Percentiles rank a stretch among this genome's conserved stretches.
phyloP scores from a whole-genome alignment of 345 rosid genomes.

The Abelmoschus esculentus region DNA sequence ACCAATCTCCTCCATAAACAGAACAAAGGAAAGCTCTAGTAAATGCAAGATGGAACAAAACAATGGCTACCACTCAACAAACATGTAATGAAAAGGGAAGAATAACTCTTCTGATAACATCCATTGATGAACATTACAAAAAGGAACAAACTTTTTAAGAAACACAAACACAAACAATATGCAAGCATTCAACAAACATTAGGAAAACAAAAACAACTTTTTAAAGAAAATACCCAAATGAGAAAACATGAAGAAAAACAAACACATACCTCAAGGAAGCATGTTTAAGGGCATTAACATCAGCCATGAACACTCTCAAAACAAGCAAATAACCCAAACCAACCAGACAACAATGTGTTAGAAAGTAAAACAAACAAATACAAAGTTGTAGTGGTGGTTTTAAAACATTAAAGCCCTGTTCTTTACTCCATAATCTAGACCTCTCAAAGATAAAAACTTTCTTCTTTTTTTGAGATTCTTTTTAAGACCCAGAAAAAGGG shows the following conservation, averaged over 20 bases:
- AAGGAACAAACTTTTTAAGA: neutral
- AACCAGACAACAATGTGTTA: neutral
- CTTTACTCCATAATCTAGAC: conserved; percentile 7
- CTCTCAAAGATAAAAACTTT: neutral
- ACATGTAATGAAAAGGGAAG: neutral
- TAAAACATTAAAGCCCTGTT: conserved; percentile 12
- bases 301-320: conserved; percentile 22
- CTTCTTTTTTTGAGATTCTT: neutral
- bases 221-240: conserved; percentile 23
- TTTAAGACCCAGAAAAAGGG: conserved; percentile 6
- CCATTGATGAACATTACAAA: neutral
- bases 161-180: neutral
- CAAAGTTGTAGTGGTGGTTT: conserved; percentile 4
- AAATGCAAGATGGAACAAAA: neutral
- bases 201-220: neutral
- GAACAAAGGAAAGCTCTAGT: neutral
- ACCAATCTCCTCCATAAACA: neutral
- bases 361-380: neutral
- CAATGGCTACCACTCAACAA: neutral
- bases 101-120: neutral
- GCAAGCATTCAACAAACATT: neutral
- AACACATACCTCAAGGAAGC: conserved; percentile 23
- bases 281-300: conserved; percentile 2
- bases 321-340: neutral
- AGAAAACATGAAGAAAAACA: conserved; percentile 21